phyloP scores from a whole-genome alignment of 768 basidiomycete genomes.

The Boletus tomentosulus region DNA sequence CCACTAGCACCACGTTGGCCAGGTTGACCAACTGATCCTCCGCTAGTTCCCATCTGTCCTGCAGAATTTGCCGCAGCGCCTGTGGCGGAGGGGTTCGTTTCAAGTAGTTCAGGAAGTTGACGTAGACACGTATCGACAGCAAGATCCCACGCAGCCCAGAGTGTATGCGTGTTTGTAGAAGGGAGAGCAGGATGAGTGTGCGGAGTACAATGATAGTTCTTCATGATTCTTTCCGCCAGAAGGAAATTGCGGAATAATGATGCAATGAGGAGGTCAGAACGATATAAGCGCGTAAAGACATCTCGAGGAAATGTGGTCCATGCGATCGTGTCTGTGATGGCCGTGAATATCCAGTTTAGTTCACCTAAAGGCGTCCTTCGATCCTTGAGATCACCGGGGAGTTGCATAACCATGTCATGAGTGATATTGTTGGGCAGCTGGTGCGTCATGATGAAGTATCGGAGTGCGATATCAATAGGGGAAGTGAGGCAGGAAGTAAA shows the following conservation, averaged over 20 bases:
- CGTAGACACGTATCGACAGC: conserved; percentile 92
- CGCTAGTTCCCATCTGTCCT: conserved; percentile 7
- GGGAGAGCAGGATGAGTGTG: conserved; percentile 90
- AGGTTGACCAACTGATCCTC: conserved; percentile 16
- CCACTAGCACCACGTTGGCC: conserved; percentile 17
- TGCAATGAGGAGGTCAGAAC: conserved; percentile 93
- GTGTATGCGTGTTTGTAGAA: conserved; percentile 91
- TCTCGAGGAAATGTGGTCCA: conserved; percentile 97
- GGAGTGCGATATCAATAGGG: conserved; percentile 95
- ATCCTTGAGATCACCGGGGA: conserved; percentile 96
- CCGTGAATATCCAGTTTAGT: conserved; percentile 99
- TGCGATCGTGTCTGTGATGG: conserved; percentile 98
- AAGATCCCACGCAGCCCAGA: conserved; percentile 98
- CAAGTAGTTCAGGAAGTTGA: conserved; percentile 83
- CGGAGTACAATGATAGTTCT: conserved; percentile 95
- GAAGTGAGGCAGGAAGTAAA: conserved; percentile 98
- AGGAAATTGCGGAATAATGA: conserved; percentile 97
- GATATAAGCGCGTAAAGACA: conserved; percentile 88
- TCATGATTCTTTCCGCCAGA: conserved; percentile 96
- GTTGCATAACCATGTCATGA: conserved; percentile 87
- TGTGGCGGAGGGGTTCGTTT: conserved; percentile 30
- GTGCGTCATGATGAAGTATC: conserved; percentile 90
- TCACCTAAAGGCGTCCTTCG: conserved; percentile 94
- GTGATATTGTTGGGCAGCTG: conserved; percentile 77
- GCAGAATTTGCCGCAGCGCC: conserved; percentile 21